Evolutionary conservation across 1,284 basidiomycete genomes (phyloP), one percentile per base, ranked within the genome.

Genomic region (Rhodotorula sp.): DNA sequence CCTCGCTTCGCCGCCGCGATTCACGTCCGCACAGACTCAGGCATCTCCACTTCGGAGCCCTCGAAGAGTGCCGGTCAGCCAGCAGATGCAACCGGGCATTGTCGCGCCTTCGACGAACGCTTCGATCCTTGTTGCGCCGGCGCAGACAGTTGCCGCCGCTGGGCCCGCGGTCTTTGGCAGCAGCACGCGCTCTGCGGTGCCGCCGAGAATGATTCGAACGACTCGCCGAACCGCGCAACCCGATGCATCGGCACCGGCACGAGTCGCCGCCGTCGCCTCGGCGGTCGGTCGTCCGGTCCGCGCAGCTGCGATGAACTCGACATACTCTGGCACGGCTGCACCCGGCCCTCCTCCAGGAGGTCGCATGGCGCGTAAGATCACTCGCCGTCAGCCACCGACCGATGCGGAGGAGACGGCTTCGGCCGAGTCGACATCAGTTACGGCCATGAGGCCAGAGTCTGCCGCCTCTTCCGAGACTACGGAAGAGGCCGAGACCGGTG

Each of bases 1-100:
- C 15, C 54, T 34, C 16, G 12, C 49, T n/a, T 63, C 61, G 0
- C 65, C 68, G 2, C 61, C 65, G 6, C 71, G 43, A 2, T 1
- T 29, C 1, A 43, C 16, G 6, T 20, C 52, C 2, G 12, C 29
- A 3, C 57, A 23, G 6, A 48, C 64, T 3, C 54, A 68, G 3
- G 34, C 43, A 12, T 69, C 62, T 3, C 71, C 71, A 5, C 47
- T 56, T 3, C 65, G 70, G 23, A 71, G 70, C n/a, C 70, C 70
- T 5, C 66, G 66, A 10, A 66, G 70, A 4, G 67, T 71, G 1
- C 57, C 61, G n/a, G 43, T 58, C 46, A 56, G 51, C 29, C 60
- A 62, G 29, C 62, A 21, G 21, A 2, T 31, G 58, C 31, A 16
- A 16, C 21, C 58, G 1, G 8, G 62, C 6, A 20, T 48, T 0